Base-by-base conservation (phyloP, 2,329 filamentous ascomycete genomes). In the Stagonosporopsis chrysanthemi region DNA sequence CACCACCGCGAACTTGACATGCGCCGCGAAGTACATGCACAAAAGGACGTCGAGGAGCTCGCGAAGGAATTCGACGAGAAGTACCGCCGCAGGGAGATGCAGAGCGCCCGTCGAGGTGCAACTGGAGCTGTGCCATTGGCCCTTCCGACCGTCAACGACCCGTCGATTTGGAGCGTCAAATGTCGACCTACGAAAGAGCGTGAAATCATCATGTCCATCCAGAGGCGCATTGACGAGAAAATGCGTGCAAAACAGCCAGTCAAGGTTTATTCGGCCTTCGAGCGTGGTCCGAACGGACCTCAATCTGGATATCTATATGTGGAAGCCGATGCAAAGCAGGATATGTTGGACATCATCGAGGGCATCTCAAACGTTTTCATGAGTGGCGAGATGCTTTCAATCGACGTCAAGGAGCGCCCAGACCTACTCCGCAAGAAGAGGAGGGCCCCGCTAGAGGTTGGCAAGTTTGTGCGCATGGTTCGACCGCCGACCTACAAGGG, bases 291-390 rank as follows among this genome's bases (percentile, higher is more conserved):
- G 15, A 62, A 66, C n/a, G 84, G 88, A 36, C 87, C 90, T 43
- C 97, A 98, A 91, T 90, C 91, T 74, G 95, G 95, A 26, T 96
- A 94, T 75, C 88, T 99, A 73, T 99, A 99, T 75, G 89, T 98
- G 35, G 95, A 99, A 78, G 94, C 95, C 12, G 87, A 90, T 66
- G 87, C 91, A 61, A 90, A 95, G 74, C 90, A 90, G 42, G 92
- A 97, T 77, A 91, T 98, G 64, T 81, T 93, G 70, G 83, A 88
- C 49, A 91, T 92, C 7, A 82, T 97, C 39, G 91, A 97, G 60
- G 90, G 89, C 39, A 86, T 99, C 70, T 86, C 91, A 60, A 92
- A 97, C 71, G 90, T 96, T 35, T 99, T 97, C 75, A 91, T 94
- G 51, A 88, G 92, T 54, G 90, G 87, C 26, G 95, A 92, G 77